A percentile compares a stretch with the other conserved stretches of the same genome.
Evolutionary conservation across 257 asterid species (phyloP).

Genomic region (Coffea eugenioides): DNA sequence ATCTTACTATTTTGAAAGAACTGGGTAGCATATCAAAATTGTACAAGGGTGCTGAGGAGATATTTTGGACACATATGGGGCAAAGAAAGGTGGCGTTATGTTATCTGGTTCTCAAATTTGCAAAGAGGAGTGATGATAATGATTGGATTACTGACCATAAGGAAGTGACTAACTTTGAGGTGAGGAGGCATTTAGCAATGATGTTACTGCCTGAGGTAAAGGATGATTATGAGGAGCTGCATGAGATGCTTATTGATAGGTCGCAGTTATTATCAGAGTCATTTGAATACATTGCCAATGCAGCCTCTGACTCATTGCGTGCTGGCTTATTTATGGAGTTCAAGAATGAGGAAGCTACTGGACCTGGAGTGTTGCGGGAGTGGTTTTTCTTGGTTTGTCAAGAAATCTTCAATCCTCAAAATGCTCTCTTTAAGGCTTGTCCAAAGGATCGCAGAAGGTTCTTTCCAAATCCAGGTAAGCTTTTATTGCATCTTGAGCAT

Average conservation of each 20-base stretch:
- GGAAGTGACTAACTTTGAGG: slow-evolving; percentile 78
- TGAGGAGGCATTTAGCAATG: slow-evolving; percentile 76
- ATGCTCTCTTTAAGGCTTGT: slow-evolving; percentile 87
- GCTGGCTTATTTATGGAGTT: slow-evolving; percentile 93
- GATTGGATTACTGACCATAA: slow-evolving; percentile 70
- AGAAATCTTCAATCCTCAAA: slow-evolving; percentile 84
- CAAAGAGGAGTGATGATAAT: slow-evolving; percentile 69
- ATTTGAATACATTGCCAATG: slow-evolving; percentile 69
- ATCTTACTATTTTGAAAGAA: slow-evolving; percentile 68
- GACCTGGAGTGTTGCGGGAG: slow-evolving; percentile 96
- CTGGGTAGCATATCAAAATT: slow-evolving; percentile 57
- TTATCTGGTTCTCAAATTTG: slow-evolving; percentile 61
- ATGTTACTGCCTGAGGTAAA: slow-evolving; percentile 83
- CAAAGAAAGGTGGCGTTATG: slow-evolving; percentile 57
- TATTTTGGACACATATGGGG: slow-evolving; percentile 63
- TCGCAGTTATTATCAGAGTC: slow-evolving; percentile 75
- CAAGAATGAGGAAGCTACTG: slow-evolving; percentile 97
- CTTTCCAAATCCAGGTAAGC: slow-evolving; percentile 90
- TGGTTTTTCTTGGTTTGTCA: slow-evolving; percentile 96
- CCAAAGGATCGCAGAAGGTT: slow-evolving; percentile 95
- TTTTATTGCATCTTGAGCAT: not conserved
- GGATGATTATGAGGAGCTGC: slow-evolving; percentile 81
- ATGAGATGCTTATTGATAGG: slow-evolving; percentile 97
- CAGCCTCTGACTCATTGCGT: slow-evolving; percentile 58
- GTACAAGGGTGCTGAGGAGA: slow-evolving; percentile 48